These are phyloP conservation scores for Pecoramyces ruminantium DNA, from an alignment of 192 early-diverging fungal genomes.

Conservation along the genomic window DNA sequence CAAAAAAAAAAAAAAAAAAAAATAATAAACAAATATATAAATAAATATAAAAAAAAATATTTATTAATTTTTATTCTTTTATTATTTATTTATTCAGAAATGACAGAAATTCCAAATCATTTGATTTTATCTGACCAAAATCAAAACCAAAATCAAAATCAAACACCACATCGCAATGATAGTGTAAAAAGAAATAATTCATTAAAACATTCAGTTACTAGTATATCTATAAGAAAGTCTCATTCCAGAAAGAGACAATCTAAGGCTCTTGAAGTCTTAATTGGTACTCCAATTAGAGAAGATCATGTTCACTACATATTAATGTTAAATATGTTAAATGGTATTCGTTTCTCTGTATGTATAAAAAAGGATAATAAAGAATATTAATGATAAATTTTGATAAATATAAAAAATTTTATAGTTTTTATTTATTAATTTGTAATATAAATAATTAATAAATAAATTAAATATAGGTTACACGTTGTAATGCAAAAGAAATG, in stretches of 20 bases:
- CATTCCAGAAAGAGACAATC: neutral
- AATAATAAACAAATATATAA: no score
- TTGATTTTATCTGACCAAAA: neutral
- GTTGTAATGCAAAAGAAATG: slow-evolving; percentile 68
- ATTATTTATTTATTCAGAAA: neutral
- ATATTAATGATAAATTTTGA: neutral
- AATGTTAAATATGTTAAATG: slow-evolving; percentile 98
- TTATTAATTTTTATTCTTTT: no score
- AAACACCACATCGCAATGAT: neutral
- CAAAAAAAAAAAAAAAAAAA: no score
- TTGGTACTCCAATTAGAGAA: slow-evolving; percentile 78
- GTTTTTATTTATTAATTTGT: no score
- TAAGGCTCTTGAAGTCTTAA: slow-evolving; percentile 13
- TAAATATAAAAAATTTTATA: no score
- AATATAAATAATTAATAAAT: no score
- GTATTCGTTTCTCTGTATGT: slow-evolving; percentile 75
- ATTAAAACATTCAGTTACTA: neutral
- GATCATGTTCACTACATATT: slow-evolving; percentile 91
- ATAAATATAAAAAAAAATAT: no score
- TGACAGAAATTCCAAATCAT: neutral
- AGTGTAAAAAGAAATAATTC: neutral
- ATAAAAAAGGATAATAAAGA: neutral
- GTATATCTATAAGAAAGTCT: neutral
- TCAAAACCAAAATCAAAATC: neutral
- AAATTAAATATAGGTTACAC: slow-evolving; percentile 34